These are phyloP conservation scores for Fusarium albosuccineum DNA, from an alignment of 2,329 filamentous ascomycete species.

Conservation along the genomic window DNA sequence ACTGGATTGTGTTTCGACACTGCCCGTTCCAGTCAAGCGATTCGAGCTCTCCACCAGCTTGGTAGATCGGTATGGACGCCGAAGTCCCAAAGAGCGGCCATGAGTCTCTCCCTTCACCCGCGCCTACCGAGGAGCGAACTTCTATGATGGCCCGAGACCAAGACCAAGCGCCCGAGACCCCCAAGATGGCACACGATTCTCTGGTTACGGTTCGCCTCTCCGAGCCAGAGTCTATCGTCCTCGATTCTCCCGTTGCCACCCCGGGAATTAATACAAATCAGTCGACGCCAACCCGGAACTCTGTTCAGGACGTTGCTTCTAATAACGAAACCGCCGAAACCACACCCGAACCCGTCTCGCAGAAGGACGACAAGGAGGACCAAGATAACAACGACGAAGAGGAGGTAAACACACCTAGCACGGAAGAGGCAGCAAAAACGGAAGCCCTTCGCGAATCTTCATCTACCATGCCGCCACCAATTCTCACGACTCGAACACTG, in stretches of 20 bases:
- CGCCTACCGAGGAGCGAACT: constrained; percentile 31
- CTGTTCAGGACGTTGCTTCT: constrained; percentile 14
- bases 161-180: constrained; percentile 48
- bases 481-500: constrained; percentile 48
- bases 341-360: constrained; percentile 14
- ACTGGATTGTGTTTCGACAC: constrained; percentile 47
- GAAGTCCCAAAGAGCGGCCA: constrained; percentile 43
- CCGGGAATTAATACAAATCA: constrained; percentile 34
- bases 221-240: constrained; percentile 67
- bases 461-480: constrained; percentile 47
- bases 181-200: constrained; percentile 70
- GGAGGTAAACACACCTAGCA: constrained; percentile 23
- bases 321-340: constrained; percentile 18
- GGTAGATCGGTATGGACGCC: constrained; percentile 47
- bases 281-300: constrained; percentile 46
- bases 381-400: constrained; percentile 31
- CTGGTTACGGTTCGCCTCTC: constrained; percentile 84
- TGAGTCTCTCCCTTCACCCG: constrained; percentile 45
- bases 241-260: constrained; percentile 49
- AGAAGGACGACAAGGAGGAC: constrained; percentile 20
- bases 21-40: constrained; percentile 46
- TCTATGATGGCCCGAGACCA: constrained; percentile 44
- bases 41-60: constrained; percentile 31
- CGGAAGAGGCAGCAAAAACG: constrained; percentile 26
- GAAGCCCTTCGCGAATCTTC: constrained; percentile 42